Conservation (phyloP, 129 eudicot genomes). For the Chrysanthemum makinoi region DNA sequence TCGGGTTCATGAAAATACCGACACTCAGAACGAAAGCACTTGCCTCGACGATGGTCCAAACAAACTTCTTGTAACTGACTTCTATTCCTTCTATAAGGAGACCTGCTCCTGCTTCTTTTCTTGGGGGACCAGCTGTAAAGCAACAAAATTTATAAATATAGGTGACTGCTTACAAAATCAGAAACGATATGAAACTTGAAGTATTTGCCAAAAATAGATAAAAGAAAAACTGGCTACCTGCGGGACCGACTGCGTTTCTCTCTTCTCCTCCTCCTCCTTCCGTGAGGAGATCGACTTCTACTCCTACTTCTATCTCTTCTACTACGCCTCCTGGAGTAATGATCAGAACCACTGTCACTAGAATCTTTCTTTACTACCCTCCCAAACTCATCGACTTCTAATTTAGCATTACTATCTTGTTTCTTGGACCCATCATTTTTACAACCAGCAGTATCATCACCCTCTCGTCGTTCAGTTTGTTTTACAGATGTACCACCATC, state of each 20-base stretch:
- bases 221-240: slow-evolving; percentile 35
- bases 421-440: slow-evolving; percentile 26
- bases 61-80: slow-evolving; percentile 44
- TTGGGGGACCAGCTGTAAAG: slow-evolving; percentile 76
- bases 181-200: background rate
- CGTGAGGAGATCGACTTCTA: slow-evolving; percentile 55
- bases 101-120: slow-evolving; percentile 80
- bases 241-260: slow-evolving; percentile 77
- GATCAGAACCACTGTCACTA: slow-evolving; percentile 77
- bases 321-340: slow-evolving; percentile 48
- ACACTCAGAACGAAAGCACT: slow-evolving; percentile 65
- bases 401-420: slow-evolving; percentile 28
- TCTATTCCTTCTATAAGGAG: slow-evolving; percentile 54
- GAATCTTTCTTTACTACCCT: slow-evolving; percentile 66
- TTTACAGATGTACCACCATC: slow-evolving; percentile 3
- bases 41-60: slow-evolving; percentile 59
- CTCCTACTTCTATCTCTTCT: slow-evolving; percentile 72
- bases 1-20: slow-evolving; percentile 47
- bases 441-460: slow-evolving; percentile 19
- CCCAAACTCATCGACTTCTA: slow-evolving; percentile 87
- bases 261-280: slow-evolving; percentile 61
- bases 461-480: slow-evolving; percentile 21
- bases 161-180: background rate
- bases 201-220: background rate
- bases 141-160: background rate